phyloP scores from a whole-genome alignment of 257 asterid genomes.

The Lycium barbarum region DNA sequence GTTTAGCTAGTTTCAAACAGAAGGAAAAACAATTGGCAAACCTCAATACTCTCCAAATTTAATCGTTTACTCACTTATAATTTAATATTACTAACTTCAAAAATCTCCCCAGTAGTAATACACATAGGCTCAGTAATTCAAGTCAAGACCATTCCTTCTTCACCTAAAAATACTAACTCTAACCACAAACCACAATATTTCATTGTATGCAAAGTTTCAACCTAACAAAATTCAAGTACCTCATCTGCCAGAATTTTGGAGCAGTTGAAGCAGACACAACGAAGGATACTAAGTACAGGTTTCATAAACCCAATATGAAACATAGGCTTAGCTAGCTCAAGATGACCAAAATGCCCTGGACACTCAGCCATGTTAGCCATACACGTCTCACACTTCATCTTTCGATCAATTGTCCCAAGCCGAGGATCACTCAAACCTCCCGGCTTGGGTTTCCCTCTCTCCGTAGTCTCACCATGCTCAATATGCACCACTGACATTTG shows the following conservation, averaged over 20 bases:
- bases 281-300: slow-evolving; percentile 84
- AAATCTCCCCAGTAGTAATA: background rate
- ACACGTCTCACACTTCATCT: slow-evolving; percentile 97
- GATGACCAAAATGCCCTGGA: slow-evolving; percentile 98
- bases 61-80: background rate
- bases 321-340: slow-evolving; percentile 98
- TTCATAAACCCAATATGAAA: slow-evolving; percentile 95
- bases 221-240: slow-evolving; percentile 52
- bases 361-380: slow-evolving; percentile 99
- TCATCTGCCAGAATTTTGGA: slow-evolving; percentile 92
- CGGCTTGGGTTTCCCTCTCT: slow-evolving; percentile 92
- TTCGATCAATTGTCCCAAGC: slow-evolving; percentile 93
- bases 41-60: background rate
- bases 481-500: slow-evolving; percentile 99
- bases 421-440: slow-evolving; percentile 92
- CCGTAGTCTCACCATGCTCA: slow-evolving; percentile 96
- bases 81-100: background rate
- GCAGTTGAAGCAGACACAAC: slow-evolving; percentile 96
- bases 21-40: background rate
- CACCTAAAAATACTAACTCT: background rate
- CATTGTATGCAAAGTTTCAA: background rate
- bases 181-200: background rate
- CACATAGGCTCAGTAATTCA: background rate
- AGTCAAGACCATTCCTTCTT: background rate
- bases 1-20: background rate